Percentiles rank a stretch among this genome's conserved stretches.
Evolutionary conservation across 768 basidiomycete genomes (phyloP).

Genomic region (Termitomyces sp.): DNA sequence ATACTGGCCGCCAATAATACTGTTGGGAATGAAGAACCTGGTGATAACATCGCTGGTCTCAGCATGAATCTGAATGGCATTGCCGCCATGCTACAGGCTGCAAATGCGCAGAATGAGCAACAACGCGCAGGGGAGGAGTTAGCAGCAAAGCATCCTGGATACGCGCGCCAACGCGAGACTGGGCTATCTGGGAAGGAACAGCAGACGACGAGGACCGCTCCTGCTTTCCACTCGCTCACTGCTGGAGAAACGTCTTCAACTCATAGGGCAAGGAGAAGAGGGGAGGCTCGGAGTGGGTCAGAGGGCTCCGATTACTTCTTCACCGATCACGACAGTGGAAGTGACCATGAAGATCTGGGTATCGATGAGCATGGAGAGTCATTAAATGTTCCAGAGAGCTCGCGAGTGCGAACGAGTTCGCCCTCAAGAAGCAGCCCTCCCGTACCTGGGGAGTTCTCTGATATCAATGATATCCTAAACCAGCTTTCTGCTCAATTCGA

Average conservation of each 20-base stretch:
- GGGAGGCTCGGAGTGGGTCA: constrained; percentile 31
- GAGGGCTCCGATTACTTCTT: constrained; percentile 55
- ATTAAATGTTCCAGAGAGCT: constrained; percentile 26
- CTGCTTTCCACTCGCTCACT: constrained; percentile 75
- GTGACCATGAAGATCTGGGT: constrained; percentile 33
- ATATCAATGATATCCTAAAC: constrained; percentile 72
- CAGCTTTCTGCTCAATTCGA: constrained; percentile 71
- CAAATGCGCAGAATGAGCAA: constrained; percentile 54
- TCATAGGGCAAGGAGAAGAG: constrained; percentile 25
- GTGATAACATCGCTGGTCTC: constrained; percentile 35
- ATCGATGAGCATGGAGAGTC: constrained; percentile 20
- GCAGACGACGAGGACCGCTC: constrained; percentile 60
- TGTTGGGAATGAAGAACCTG: constrained; percentile 22
- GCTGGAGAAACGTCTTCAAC: constrained; percentile 38
- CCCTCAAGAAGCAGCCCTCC: constrained; percentile 39
- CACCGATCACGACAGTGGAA: constrained; percentile 39
- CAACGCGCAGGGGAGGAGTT: constrained; percentile 38
- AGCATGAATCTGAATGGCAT: constrained; percentile 57
- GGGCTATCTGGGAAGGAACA: constrained; percentile 40
- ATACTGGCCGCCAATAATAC: constrained; percentile 24
- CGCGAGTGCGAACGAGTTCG: constrained; percentile 25
- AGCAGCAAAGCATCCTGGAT: constrained; percentile 38
- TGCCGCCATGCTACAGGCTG: constrained; percentile 77
- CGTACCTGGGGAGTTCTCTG: constrained; percentile 56
- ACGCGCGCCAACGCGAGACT: constrained; percentile 38